Evolutionary conservation across 257 asterid genomes (phyloP), one percentile per base, ranked within the genome.

Genomic region (Solanum rostratum): DNA sequence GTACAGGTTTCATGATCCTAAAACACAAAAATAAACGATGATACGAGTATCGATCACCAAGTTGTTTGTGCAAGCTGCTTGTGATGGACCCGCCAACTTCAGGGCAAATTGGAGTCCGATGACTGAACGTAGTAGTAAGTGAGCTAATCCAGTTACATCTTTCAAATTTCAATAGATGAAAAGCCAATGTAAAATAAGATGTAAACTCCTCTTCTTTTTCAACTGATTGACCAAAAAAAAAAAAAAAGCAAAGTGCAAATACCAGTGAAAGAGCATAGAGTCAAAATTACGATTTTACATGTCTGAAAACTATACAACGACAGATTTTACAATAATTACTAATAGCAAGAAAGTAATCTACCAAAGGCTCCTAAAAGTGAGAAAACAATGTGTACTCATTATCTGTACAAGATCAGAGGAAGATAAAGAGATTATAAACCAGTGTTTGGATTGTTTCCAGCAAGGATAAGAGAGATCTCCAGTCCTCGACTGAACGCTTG

Each of bases 401-500:
- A 43, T 76, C 82, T 49, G 27, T 76, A 76, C 27, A 49, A 49
- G 60, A 1, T 24, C 43, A 74, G 81, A 74, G 59, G 60, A 74
- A 43, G 19, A 43, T 43, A 16, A 33, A 49, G 82, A 49, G 27
- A 54, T 89, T 83, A 96, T 10, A 95, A 87, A 50, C 92, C 97
- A 59, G 95, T 88, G 70, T 96, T 96, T 3, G 98, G 98, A 88
- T 95, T 96, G 93, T 95, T 91, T 79, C 99, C 98, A 46, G 98
- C 97, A 81, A 96, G 98, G 92, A 96, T 95, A 45, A 96, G 99
- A 19, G 99, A 96, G 62, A 95, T 96, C 84, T 96, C 98, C 71
- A 96, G 94, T 45, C 98, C 99, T 55, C 99, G 90, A 79, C 99
- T 96, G 92, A 96, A 96, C 4, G 99, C 99, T 91, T 95, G 98